Evolutionary conservation across 2,329 filamentous ascomycete genomes (phyloP), one percentile per base, ranked within the genome.

Genomic region (Trichoderma semiorbis): DNA sequence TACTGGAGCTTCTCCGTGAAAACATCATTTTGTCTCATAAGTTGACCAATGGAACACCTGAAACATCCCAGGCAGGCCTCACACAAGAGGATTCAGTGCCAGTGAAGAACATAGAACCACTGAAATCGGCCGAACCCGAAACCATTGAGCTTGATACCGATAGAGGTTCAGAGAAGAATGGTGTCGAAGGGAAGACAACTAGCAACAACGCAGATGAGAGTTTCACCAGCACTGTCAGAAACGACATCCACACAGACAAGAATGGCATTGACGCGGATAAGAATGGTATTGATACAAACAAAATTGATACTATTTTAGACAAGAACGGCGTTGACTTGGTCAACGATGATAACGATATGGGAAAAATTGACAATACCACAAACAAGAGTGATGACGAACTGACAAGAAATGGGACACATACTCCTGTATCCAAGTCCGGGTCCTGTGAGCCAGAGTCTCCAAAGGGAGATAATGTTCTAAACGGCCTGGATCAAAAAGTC

Each of bases 1-100:
- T 72, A 16, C 18, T 65, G 5, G 70, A 70, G 34, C 55, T 70
- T 11, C 28, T 68, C 18, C 63, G 28, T 16, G 69, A 67, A 4
- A 32, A 66, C 10, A 32, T 26, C 7, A 7, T 28, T 26, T 30
- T 7, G n/a, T 12, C 26, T 32, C 47, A 24, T 18, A 28, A 47
- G 10, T 16, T 12, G n/a, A 21, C 28, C 18, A 34, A 32, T 32
- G 28, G 28, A 21, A 14, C 5, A 14, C 28, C 10, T 7, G 43
- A 50, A 12, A 24, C 43, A 50, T 14, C 28, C 14, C 57, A 60
- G 3, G 18, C 24, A 7, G 8, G 16, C 7, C 18, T 32, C 34
- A 2, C 0, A 11, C 16, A 34, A 1, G 57, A 7, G 2, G 4
- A 14, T 1, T 6, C 57, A 2, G 28, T 14, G 3, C 57, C 28